Percentiles rank a stretch among this genome's conserved stretches.
phyloP scores from a whole-genome alignment of 2,329 filamentous ascomycete genomes.

The Coniosporium tulheliwenetii region DNA sequence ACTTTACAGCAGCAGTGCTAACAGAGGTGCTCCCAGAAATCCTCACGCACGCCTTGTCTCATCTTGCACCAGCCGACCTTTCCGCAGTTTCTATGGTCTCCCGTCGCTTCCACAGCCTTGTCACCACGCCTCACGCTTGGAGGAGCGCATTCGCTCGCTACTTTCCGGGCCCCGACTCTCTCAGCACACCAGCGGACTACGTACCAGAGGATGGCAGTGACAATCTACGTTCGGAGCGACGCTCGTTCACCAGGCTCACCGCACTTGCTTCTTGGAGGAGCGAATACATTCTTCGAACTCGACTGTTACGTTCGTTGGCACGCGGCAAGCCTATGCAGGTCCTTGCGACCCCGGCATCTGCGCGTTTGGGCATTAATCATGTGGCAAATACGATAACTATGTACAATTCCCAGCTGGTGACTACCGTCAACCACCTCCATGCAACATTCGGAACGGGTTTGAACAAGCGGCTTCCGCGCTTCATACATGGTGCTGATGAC shows the following conservation, averaged over 20 bases:
- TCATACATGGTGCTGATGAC: slow-evolving; percentile 72
- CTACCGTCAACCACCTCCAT: slow-evolving; percentile 65
- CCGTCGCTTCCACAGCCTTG: slow-evolving; percentile 68
- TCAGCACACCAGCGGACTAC: slow-evolving; percentile 22
- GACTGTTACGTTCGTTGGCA: slow-evolving; percentile 63
- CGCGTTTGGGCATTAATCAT: slow-evolving; percentile 40
- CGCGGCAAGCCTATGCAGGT: slow-evolving; percentile 61
- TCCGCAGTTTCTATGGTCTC: slow-evolving; percentile 73
- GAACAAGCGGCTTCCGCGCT: slow-evolving; percentile 57
- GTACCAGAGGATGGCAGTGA: slow-evolving; percentile 28
- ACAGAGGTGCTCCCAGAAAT: slow-evolving; percentile 46
- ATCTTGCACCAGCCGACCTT: slow-evolving; percentile 74
- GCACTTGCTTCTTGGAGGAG: slow-evolving; percentile 84
- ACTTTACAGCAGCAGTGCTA: slow-evolving; percentile 1
- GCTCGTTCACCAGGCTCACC: slow-evolving; percentile 70
- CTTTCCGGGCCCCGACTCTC: slow-evolving; percentile 61
- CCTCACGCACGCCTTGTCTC: slow-evolving; percentile 77
- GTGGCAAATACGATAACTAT: slow-evolving; percentile 62
- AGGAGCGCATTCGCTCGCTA: slow-evolving; percentile 80
- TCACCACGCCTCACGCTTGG: slow-evolving; percentile 89
- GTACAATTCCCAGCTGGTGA: slow-evolving; percentile 72
- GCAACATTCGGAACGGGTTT: slow-evolving; percentile 54
- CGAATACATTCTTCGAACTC: slow-evolving; percentile 81
- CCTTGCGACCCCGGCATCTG: slow-evolving; percentile 34
- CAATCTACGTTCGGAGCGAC: slow-evolving; percentile 48